These are phyloP conservation scores for Hyphopichia burtonii DNA, from an alignment of 1,139 yeast species.

Conservation along the genomic window DNA sequence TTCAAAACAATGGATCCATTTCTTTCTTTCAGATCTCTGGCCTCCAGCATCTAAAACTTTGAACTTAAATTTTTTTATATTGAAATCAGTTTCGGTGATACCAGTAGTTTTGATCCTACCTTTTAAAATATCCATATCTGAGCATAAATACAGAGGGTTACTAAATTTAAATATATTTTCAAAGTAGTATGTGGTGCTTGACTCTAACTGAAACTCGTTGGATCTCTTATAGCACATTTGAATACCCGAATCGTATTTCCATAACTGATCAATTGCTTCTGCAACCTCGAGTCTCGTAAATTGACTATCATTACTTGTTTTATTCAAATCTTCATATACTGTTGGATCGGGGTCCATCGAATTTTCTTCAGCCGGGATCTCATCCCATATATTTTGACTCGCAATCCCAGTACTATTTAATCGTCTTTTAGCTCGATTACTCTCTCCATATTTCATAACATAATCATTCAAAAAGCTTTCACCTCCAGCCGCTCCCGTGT, in stretches of 20 bases:
- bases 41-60: constrained; percentile 96
- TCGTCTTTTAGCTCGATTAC: constrained; percentile 48
- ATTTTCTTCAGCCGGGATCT: constrained; percentile 8
- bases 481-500: constrained; percentile 71
- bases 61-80: constrained; percentile 63
- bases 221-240: constrained; percentile 58
- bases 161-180: constrained; percentile 65
- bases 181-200: constrained; percentile 76
- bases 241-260: constrained; percentile 72
- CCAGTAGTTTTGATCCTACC: constrained; percentile 97
- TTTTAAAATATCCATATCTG: constrained; percentile 78
- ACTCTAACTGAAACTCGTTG: constrained; percentile 80
- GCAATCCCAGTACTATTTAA: constrained; percentile 56
- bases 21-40: constrained; percentile 87
- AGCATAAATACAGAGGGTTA: constrained; percentile 62
- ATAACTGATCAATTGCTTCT: constrained; percentile 60
- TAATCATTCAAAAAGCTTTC: constrained; percentile 61
- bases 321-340: constrained; percentile 2
- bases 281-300: constrained; percentile 51
- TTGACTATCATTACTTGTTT: not conserved
- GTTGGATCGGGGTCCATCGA: not conserved
- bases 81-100: constrained; percentile 82
- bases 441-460: constrained; percentile 61
- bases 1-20: constrained; percentile 96
- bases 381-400: constrained; percentile 46